phyloP scores from a whole-genome alignment of 352 stramenopile species.

The Phytopythium litorale region DNA sequence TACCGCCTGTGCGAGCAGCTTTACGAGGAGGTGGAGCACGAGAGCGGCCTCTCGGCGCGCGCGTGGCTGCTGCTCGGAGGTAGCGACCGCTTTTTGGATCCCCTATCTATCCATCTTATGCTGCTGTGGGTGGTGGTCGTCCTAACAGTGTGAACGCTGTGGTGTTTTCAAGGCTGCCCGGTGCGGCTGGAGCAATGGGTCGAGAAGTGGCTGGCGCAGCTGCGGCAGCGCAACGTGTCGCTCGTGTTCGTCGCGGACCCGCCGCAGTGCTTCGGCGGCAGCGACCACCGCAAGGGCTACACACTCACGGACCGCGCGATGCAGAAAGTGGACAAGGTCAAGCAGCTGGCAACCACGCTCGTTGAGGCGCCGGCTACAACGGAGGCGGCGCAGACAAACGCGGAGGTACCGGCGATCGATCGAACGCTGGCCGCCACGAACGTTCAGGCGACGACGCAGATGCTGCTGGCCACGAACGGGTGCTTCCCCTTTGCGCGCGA shows the following conservation, averaged over 20 bases:
- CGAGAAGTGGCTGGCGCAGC: slow-evolving; percentile 37
- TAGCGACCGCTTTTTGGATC: background rate
- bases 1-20: slow-evolving; percentile 67
- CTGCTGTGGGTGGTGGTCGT: too few relatives aligned
- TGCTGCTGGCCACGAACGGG: slow-evolving; percentile 58
- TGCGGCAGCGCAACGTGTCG: slow-evolving; percentile 36
- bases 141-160: too few relatives aligned
- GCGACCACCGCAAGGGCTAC: slow-evolving; percentile 59
- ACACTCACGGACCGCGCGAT: slow-evolving; percentile 46
- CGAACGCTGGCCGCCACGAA: slow-evolving; percentile 8
- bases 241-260: slow-evolving; percentile 75
- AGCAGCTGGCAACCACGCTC: slow-evolving; percentile 29
- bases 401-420: background rate
- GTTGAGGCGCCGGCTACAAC: slow-evolving; percentile 10
- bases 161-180: slow-evolving; percentile 19
- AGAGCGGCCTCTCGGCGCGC: slow-evolving; percentile 18
- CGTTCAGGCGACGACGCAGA: slow-evolving; percentile 13
- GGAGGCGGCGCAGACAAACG: too few relatives aligned
- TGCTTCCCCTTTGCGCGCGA: slow-evolving; percentile 76
- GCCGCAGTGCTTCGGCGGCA: slow-evolving; percentile 68
- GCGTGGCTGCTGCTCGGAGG: slow-evolving; percentile 67
- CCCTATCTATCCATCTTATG: too few relatives aligned
- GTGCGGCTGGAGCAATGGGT: slow-evolving; percentile 41
- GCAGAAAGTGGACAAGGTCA: slow-evolving; percentile 51
- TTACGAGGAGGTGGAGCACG: slow-evolving; percentile 27